Base-by-base conservation (phyloP, 495 filamentous ascomycete species). In the Penicillium canariense region DNA sequence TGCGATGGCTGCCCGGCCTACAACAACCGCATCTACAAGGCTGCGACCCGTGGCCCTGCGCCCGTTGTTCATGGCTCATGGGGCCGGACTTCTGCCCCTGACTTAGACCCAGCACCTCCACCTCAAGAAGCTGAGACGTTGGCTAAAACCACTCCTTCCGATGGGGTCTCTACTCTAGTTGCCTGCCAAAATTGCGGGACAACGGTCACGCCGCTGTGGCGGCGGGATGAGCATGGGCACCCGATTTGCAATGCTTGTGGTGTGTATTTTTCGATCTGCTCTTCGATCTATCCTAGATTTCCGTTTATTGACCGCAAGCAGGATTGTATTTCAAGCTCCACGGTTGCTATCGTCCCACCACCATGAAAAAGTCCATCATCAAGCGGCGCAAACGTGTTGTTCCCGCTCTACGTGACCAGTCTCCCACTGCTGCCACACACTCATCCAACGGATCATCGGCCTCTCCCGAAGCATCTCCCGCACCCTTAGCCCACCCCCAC, bases 181-280 rank as follows among this genome's bases (percentile, higher is more conserved):
- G 91, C 94, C 17, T 99, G 94, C 60, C 93, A 97, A 63, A 99
- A 99, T 65, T 99, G 94, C 70, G 90, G 87, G 15, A 99, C 95
- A 34, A 97, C 93, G 1, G 90, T 97, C 55, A 99, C 94, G 25
- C 94, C 94, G 11, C 76, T 99, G 25, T 99, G 94, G 94, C 81
- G 94, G 62, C 84, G 94, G 58, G 94, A 97, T 68, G 94, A 96
- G 69, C 84, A 84, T 59, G 95, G 95, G 12, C 91, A 97, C 76
- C 96, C 91, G 4, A 97, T 98, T 55, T 98, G 94, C 76, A 98
- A 98, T 75, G 94, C 94, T 48, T 98, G 94, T 71, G 94, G 94
- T 96, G 81, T 63, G 90, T 80, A 56, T 52, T 18, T 2, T 43
- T 9, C 26, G 17, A n/a, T 4, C 32, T 27, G 15, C 0, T 11